phyloP scores from a whole-genome alignment of 805 yeast species.

The Candida sithepensis region DNA sequence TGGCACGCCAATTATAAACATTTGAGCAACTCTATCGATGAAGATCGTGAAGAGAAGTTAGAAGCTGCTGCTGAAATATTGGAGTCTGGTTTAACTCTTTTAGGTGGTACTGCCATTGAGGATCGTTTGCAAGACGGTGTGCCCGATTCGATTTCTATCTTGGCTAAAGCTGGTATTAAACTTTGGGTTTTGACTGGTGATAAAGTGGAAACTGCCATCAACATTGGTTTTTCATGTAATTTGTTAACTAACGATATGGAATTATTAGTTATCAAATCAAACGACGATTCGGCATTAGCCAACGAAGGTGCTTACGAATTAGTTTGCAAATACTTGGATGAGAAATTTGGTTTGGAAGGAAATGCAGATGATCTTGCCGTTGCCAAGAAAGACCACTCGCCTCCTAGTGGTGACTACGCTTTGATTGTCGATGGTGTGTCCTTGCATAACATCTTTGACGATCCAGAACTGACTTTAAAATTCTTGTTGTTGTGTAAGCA shows the following conservation, averaged over 20 bases:
- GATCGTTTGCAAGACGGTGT: constrained; percentile 77
- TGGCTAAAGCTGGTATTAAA: constrained; percentile 72
- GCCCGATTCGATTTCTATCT: constrained; percentile 64
- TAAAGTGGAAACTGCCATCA: constrained; percentile 78
- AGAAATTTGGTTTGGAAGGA: constrained; percentile 44
- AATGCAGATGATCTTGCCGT: constrained; percentile 39
- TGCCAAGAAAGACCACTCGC: constrained; percentile 60
- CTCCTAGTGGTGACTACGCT: constrained; percentile 57
- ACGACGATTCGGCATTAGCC: constrained; percentile 29
- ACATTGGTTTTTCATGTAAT: constrained; percentile 78
- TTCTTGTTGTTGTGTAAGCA: constrained; percentile 71
- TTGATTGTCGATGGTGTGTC: constrained; percentile 72
- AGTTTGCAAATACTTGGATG: constrained; percentile 45
- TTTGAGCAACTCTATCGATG: constrained; percentile 54
- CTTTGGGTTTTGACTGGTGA: constrained; percentile 85
- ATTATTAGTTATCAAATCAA: constrained; percentile 50
- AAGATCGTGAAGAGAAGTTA: constrained; percentile 54
- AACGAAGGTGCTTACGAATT: constrained; percentile 19
- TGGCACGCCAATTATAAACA: constrained; percentile 57
- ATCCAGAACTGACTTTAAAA: constrained; percentile 40
- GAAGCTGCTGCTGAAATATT: constrained; percentile 55
- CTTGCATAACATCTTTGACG: constrained; percentile 41
- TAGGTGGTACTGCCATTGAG: constrained; percentile 83
- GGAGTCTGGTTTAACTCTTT: constrained; percentile 50
- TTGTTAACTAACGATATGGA: constrained; percentile 66